These are phyloP conservation scores for Fusarium virguliforme DNA, from an alignment of 2,329 filamentous ascomycete species.

Conservation along the genomic window DNA sequence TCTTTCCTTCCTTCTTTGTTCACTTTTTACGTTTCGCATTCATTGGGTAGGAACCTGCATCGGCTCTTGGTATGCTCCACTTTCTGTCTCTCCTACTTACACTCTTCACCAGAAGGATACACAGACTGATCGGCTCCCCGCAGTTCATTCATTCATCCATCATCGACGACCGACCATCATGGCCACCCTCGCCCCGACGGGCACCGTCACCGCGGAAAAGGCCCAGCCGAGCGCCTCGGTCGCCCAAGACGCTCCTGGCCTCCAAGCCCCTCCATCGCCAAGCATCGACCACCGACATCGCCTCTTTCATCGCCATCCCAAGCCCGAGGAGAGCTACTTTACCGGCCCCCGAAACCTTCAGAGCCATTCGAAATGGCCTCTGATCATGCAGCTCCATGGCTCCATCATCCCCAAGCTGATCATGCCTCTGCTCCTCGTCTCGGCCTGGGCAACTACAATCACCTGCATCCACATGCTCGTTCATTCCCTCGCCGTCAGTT, in stretches of 20 bases:
- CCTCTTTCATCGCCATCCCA: slow-evolving; percentile 51
- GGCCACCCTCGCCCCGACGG: too few relatives aligned
- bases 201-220: neutral
- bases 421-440: slow-evolving; percentile 75
- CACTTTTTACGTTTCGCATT: too few relatives aligned
- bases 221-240: neutral
- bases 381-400: slow-evolving; percentile 82
- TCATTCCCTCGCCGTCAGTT: slow-evolving; percentile 57
- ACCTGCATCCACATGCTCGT: slow-evolving; percentile 70
- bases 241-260: too few relatives aligned
- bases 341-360: slow-evolving; percentile 78
- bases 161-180: too few relatives aligned
- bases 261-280: slow-evolving; percentile 44
- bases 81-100: too few relatives aligned
- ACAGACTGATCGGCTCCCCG: too few relatives aligned
- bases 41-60: too few relatives aligned
- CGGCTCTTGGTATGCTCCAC: too few relatives aligned
- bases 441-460: slow-evolving; percentile 76
- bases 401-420: slow-evolving; percentile 83
- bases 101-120: too few relatives aligned
- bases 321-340: slow-evolving; percentile 72
- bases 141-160: too few relatives aligned
- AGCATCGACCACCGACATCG: slow-evolving; percentile 39
- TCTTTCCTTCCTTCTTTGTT: too few relatives aligned
- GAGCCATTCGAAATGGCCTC: slow-evolving; percentile 82